phyloP scores from a whole-genome alignment of 371 early-diverging fungal genomes.

The Rhizomucor miehei region DNA sequence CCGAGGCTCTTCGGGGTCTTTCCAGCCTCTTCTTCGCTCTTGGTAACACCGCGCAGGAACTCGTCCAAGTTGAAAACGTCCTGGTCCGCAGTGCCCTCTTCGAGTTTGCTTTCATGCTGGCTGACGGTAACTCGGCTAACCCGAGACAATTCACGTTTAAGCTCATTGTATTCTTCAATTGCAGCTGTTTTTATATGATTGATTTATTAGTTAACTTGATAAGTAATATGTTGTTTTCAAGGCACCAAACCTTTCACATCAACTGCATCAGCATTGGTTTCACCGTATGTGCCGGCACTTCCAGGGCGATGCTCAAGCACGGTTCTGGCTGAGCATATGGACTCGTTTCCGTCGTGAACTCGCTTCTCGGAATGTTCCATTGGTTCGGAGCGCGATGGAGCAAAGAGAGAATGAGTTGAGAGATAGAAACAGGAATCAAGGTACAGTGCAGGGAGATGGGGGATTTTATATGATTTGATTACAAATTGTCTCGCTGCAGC shows the following conservation, averaged over 20 bases:
- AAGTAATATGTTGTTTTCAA: no score
- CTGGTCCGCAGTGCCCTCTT: constrained; percentile 11
- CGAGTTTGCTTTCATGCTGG: constrained; percentile 8
- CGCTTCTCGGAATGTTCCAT: no score
- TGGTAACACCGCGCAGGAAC: constrained; percentile 9
- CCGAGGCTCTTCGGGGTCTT: constrained; percentile 27
- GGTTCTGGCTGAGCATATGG: no score
- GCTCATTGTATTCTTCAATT: constrained; percentile 28
- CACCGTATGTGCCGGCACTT: constrained; percentile 6
- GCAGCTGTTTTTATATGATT: constrained; percentile 28
- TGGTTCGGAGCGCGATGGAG: no score
- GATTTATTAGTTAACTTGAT: constrained; percentile 1
- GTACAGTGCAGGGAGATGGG: no score
- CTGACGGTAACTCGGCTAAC: constrained; percentile 19
- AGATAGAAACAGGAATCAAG: no score
- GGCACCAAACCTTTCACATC: constrained; percentile 13
- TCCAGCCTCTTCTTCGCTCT: constrained; percentile 10
- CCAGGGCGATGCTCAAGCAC: not conserved
- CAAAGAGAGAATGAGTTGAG: no score
- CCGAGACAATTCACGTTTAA: constrained; percentile 29
- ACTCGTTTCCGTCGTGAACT: no score
- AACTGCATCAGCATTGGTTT: constrained; percentile 16
- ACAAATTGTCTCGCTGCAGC: no score
- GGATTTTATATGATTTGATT: no score
- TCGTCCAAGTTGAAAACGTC: constrained; percentile 15